Base-by-base conservation (phyloP, 495 filamentous ascomycete species). In the Elasticomyces elasticus region DNA sequence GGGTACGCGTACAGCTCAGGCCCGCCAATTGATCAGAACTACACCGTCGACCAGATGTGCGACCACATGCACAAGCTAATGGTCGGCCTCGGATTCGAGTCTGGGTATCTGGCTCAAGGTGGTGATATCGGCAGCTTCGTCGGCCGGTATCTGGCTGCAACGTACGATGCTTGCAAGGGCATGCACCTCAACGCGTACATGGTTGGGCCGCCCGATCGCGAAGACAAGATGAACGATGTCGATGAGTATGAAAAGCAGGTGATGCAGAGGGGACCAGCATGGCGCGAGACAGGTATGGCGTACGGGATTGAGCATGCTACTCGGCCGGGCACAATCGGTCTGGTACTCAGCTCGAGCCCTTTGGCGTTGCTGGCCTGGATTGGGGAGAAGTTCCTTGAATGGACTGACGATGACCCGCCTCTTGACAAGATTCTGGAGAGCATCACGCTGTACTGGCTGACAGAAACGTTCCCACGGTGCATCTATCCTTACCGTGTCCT, bases 301-400 rank as follows among this genome's bases (percentile, higher is more conserved):
- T 86, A 86, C 64, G 73, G 70, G 0, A 33, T 67, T 10, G 72
- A 79, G 63, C 84, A 86, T 46, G 79, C 70, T 2, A 84, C 80
- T 0, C 62, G 78, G 20, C 75, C 83, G 0, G 71, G 69, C 26
- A 86, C 83, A 1, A 79, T 85, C 19, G 77, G 80, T 0, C 71
- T 81, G 23, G 78, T 73, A 2, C 62, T 87, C 1, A 64, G 71
- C 9, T 66, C 72, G 0, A 83, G 62, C 44, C 83, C 84, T 1
- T 53, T 88, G 0, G 79, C 81, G 0, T 67, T 87, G 26, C 69
- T 87, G 2, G 74, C 78, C 30, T 87, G 84, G 58, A 69, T 84
- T 49, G 83, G 79, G 20, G 84, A 86, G 65, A 87, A 87, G 61
- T 79, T 79, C 58, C 61, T 85, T 19, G 74, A 77, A 37, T 86